These are phyloP conservation scores for Begonia masoniana DNA, from an alignment of 306 rosid genomes.

Conservation along the genomic window DNA sequence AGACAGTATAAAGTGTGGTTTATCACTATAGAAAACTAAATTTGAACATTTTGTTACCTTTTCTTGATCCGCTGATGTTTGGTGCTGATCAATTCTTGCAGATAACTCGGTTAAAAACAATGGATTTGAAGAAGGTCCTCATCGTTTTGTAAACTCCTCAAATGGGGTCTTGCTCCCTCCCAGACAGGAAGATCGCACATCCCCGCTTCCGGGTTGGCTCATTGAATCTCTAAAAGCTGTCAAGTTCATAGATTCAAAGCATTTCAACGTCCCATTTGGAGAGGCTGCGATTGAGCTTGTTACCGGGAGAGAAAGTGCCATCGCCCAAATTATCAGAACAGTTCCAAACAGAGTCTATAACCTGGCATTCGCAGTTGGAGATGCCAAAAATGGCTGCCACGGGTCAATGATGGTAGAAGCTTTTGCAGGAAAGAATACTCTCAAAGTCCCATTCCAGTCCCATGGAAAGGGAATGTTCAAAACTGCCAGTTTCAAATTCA, in stretches of 20 bases:
- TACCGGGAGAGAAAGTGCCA: conserved; percentile 3
- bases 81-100: no score
- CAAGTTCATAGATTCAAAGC: no score
- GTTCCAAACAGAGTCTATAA: conserved; percentile 40
- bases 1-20: no score
- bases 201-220: conserved; percentile 94
- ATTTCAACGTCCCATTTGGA: conserved; percentile 35
- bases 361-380: conserved; percentile 62
- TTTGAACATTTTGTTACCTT: no score
- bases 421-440: conserved; percentile 60
- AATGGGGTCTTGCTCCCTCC: conserved; percentile 89
- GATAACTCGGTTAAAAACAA: conserved; percentile 23
- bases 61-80: no score
- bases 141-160: conserved; percentile 56
- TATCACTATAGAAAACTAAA: no score
- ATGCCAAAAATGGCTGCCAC: conserved; percentile 81
- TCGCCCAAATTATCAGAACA: conserved; percentile 73
- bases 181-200: conserved; percentile 62
- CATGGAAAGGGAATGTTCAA: conserved; percentile 58
- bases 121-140: conserved; percentile 84
- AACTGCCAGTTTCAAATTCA: conserved; percentile 49
- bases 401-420: conserved; percentile 95
- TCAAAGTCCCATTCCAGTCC: conserved; percentile 63
- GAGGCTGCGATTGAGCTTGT: conserved; percentile 24
- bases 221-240: conserved; percentile 79